Conservation (phyloP, 2,329 filamentous ascomycete species). For the Juglanconis sp. region DNA sequence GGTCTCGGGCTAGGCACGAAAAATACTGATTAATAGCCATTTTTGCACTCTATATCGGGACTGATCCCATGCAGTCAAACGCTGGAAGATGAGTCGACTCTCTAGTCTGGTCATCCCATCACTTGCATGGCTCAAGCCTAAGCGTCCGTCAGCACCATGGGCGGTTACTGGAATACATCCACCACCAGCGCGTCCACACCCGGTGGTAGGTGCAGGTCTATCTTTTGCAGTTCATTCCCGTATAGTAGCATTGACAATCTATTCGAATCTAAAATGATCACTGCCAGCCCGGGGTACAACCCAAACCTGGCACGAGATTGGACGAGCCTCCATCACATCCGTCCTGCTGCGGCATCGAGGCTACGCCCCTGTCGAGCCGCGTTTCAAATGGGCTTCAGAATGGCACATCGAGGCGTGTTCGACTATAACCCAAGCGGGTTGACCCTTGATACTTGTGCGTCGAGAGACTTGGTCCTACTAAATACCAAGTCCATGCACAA, state of each 20-base stretch:
- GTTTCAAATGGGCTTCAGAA: slow-evolving; percentile 30
- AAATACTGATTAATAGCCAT: neutral
- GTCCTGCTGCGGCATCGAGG: neutral
- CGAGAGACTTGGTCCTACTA: slow-evolving; percentile 5
- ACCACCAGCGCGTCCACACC: neutral
- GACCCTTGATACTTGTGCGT: slow-evolving; percentile 17
- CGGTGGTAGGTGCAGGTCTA: slow-evolving; percentile 8
- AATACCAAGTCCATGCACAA: slow-evolving; percentile 8
- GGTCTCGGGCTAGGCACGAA: neutral
- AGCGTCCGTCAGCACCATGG: slow-evolving; percentile 2
- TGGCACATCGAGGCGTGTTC: slow-evolving; percentile 17
- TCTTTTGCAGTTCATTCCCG: neutral
- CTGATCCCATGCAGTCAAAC: slow-evolving; percentile 2
- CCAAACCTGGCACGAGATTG: slow-evolving; percentile 9
- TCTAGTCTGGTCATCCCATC: slow-evolving; percentile 9
- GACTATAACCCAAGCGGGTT: slow-evolving; percentile 4
- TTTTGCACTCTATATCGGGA: neutral
- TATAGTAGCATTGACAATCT: slow-evolving; percentile 7
- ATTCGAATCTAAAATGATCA: neutral
- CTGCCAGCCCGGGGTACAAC: slow-evolving; percentile 1
- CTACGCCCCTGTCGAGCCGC: slow-evolving; percentile 15
- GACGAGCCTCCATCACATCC: slow-evolving; percentile 2
- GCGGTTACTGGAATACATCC: slow-evolving; percentile 14
- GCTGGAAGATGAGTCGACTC: slow-evolving; percentile 13
- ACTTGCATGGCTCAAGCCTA: slow-evolving; percentile 1